Evolutionary conservation across 2,329 filamentous ascomycete species (phyloP), one percentile per base, ranked within the genome.

Genomic region (Dactylonectria macrodidyma): DNA sequence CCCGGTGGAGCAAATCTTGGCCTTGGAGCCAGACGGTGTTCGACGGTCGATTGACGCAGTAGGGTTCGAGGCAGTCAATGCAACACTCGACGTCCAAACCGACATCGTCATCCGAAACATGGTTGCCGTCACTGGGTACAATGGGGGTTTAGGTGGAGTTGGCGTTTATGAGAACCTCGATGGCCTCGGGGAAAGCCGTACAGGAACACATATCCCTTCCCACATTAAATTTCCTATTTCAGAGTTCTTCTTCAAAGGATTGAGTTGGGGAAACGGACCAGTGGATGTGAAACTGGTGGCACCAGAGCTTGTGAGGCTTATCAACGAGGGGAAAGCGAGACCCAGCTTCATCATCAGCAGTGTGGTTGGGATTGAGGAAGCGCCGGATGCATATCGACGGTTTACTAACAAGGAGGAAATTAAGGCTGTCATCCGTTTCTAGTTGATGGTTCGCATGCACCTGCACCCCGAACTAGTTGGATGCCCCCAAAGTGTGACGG

Each of bases 1-100:
- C 70, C 85, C 82, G 10, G 86, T 90, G 1, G 83, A 89, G 51
- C 85, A 88, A 74, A 91, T 91, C 61, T 12, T 62, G 50, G 48
- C 24, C 16, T 12, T 44, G 24, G 59, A 62, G 24, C 59, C 59
- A 16, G 33, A 30, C 3, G 59, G 59, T 34, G 59, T 62, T 44
- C 41, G 48, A 16, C 48, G 48, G 16, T 51, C 48, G 24, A 10
- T 51, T 9, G 48, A 33, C 26, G 47, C 47, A 26, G 47, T 50
- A 16, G 47, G 47, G 11, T 51, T n/a, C 48, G 48, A 51, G 48
- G 48, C 48, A 30, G 26, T 51, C 24, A 51, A 51, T 33, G 48
- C 48, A n/a, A 51, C 48, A n/a, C 48, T 51, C 48, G 48, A 51
- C 10, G 4, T 51, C 48, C 24, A 51, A n/a, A 51, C 24, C 26